phyloP scores from a whole-genome alignment of 2,329 filamentous ascomycete genomes.

The Colletotrichum spinosum region DNA sequence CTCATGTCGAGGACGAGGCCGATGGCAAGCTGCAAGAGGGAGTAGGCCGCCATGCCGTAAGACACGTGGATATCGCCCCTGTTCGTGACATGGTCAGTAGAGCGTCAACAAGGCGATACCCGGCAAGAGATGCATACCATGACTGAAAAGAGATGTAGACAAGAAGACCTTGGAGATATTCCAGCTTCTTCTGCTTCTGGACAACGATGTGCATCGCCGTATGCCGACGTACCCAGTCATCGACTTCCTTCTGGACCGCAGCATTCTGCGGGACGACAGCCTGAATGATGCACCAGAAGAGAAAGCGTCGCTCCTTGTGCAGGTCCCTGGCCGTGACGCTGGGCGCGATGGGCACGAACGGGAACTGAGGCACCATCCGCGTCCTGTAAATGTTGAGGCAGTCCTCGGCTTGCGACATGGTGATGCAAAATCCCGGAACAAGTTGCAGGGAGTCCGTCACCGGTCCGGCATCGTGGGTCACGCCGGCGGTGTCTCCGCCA shows the following conservation, averaged over 20 bases:
- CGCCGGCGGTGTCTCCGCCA: background rate
- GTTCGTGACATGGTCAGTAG: background rate
- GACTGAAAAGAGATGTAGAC: constrained; percentile 52
- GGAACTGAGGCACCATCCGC: constrained; percentile 49
- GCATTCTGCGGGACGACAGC: constrained; percentile 47
- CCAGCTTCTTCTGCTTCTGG: constrained; percentile 48
- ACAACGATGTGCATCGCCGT: constrained; percentile 53
- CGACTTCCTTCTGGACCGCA: constrained; percentile 46
- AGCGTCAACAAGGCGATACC: too few species aligned
- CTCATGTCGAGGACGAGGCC: constrained; percentile 53
- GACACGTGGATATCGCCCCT: constrained; percentile 56
- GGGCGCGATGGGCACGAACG: constrained; percentile 50
- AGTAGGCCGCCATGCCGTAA: constrained; percentile 50
- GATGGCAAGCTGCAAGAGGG: constrained; percentile 52
- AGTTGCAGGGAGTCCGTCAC: constrained; percentile 34
- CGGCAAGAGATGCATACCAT: constrained; percentile 46
- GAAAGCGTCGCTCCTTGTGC: constrained; percentile 45
- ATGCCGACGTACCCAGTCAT: constrained; percentile 50
- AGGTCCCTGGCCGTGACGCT: constrained; percentile 44
- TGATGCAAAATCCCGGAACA: constrained; percentile 50
- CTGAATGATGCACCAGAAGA: constrained; percentile 54
- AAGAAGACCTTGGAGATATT: constrained; percentile 53
- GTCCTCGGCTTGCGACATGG: constrained; percentile 46
- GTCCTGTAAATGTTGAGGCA: constrained; percentile 49
- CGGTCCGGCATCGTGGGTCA: background rate